Conservation (phyloP, 2,329 filamentous ascomycete species). For the Alternaria brassicae region DNA sequence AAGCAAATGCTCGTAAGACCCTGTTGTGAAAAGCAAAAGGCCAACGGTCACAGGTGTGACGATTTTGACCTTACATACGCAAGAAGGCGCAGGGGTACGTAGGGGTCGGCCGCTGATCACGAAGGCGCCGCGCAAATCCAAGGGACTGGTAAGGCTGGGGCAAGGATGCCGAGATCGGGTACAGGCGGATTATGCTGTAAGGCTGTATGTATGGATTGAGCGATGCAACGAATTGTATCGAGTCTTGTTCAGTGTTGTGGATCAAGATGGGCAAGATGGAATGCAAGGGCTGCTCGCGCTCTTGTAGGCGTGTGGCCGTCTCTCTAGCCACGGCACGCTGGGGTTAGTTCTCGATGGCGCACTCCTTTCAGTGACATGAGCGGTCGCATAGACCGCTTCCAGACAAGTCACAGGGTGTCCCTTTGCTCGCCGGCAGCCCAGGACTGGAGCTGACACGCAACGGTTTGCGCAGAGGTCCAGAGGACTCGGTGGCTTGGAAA, state of each 20-base stretch:
- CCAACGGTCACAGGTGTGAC: conserved; percentile 18
- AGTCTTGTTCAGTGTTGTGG: conserved; percentile 1
- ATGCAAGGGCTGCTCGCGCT: conserved; percentile 26
- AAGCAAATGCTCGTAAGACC: conserved; percentile 16
- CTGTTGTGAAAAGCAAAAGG: conserved; percentile 16
- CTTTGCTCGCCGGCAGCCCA: conserved; percentile 30
- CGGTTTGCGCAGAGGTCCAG: conserved; percentile 26
- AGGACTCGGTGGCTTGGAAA: conserved; percentile 24
- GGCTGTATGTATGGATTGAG: neutral
- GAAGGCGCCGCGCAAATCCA: conserved; percentile 19
- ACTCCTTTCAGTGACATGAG: conserved; percentile 27
- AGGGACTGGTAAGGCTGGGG: conserved; percentile 25
- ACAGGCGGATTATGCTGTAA: conserved; percentile 6
- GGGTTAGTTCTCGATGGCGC: conserved; percentile 23
- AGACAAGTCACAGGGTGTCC: conserved; percentile 38
- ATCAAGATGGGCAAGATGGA: conserved; percentile 4
- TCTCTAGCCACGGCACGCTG: conserved; percentile 14
- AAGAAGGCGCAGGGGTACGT: conserved; percentile 24
- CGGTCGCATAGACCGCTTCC: conserved; percentile 36
- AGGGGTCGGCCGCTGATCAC: conserved; percentile 23
- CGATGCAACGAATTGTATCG: no score
- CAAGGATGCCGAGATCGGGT: conserved; percentile 22
- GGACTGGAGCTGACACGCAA: conserved; percentile 43
- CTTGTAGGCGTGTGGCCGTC: conserved; percentile 33
- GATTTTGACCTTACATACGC: conserved; percentile 23